These are phyloP conservation scores for Suillus sp. DNA, from an alignment of 768 basidiomycete genomes.

Conservation along the genomic window DNA sequence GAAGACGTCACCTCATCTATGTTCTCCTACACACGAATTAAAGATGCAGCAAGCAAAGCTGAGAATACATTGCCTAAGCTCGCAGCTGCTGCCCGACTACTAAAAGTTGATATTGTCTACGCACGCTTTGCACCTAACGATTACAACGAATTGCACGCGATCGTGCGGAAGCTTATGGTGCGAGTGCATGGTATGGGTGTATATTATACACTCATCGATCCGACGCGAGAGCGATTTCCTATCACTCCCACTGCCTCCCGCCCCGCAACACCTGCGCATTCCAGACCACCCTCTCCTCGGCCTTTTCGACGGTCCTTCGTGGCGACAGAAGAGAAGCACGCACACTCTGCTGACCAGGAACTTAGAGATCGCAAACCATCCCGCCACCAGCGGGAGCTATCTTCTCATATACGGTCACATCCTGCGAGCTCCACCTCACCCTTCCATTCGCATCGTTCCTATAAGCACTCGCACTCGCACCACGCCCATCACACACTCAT, in stretches of 20 bases:
- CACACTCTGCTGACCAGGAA: constrained; percentile 4
- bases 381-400: constrained; percentile 1
- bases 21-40: constrained; percentile 37
- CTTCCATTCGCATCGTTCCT: constrained; percentile 14
- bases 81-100: constrained; percentile 51
- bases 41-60: constrained; percentile 35
- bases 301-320: background rate
- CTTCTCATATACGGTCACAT: constrained; percentile 8
- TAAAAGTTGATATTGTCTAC: constrained; percentile 61
- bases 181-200: constrained; percentile 62
- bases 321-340: constrained; percentile 7
- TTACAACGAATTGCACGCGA: constrained; percentile 50
- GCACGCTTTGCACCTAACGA: constrained; percentile 61
- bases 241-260: constrained; percentile 44
- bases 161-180: constrained; percentile 52
- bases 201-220: constrained; percentile 67
- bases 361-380: background rate
- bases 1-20: constrained; percentile 39
- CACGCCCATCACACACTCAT: constrained; percentile 37
- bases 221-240: constrained; percentile 59
- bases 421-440: constrained; percentile 17
- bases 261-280: constrained; percentile 35
- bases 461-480: constrained; percentile 24
- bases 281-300: constrained; percentile 36
- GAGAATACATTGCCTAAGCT: constrained; percentile 58